Base-by-base conservation (phyloP, 2,329 filamentous ascomycete species). In the Penicillium sp. region DNA sequence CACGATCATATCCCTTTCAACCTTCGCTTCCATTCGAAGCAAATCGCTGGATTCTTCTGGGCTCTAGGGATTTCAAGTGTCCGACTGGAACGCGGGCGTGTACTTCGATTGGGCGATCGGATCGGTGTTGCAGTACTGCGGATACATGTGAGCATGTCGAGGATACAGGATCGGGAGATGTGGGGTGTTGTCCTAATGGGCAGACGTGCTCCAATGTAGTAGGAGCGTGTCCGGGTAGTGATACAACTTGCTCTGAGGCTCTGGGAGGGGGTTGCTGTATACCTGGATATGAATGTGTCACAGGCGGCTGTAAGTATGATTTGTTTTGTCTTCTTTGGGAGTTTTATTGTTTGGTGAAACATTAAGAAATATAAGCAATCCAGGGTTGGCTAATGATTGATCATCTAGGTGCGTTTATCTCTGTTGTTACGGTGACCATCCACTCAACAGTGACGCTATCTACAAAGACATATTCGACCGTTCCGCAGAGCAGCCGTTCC, bases 211-310 rank as follows among this genome's bases (percentile, higher is more conserved):
- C 77, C 2, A 79, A 80, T 11, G 63, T 71, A 1, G 77, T 87
- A n/a, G 77, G 77, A 2, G 69, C 64, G 4, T 88, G 85, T 60
- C 63, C 63, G 27, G 73, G 72, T 22, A 84, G 83, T 8, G 86
- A 86, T 66, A 79, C 77, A 5, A 79, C 76, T 53, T 88, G 85
- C 69, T 78, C 83, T 2, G 75, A 77, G 45, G 79, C 75, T 46
- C 65, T 77, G 3, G 85, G 84, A 43, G 84, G 84, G 1, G 86
- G 84, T 1, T 88, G 85, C 63, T 88, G 85, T 73, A 77, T 87
- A 35, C 83, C 84, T 4, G 84, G 83, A 0, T 86, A 84, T 66
- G 74, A 74, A 8, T 88, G 86, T 70, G 77, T 81, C 39, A 78
- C 78, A 51, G 75, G 80, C 57, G 85, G 84, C 53, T 88, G 85